Conservation (phyloP, 768 basidiomycete species). For the Termitomyces sp. region DNA sequence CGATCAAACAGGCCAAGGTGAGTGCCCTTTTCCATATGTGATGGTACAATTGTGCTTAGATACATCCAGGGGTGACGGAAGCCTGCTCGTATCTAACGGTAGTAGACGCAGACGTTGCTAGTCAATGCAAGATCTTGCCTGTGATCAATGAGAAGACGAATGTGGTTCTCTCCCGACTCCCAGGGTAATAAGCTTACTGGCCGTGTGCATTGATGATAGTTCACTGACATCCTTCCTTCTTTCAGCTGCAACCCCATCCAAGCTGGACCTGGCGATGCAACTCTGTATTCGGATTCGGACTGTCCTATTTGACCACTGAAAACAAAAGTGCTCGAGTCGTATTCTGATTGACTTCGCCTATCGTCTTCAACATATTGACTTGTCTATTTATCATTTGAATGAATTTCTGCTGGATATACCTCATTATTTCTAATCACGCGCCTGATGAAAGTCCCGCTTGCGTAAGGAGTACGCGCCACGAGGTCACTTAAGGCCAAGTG, state of each 20-base stretch:
- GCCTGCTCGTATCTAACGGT: slow-evolving; percentile 36
- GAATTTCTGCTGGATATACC: background rate
- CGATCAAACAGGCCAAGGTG: slow-evolving; percentile 26
- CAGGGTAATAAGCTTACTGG: slow-evolving; percentile 19
- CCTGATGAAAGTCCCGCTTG: background rate
- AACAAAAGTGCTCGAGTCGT: background rate
- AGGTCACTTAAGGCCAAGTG: background rate
- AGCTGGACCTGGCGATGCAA: slow-evolving; percentile 32
- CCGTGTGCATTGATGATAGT: background rate
- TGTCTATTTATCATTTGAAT: background rate
- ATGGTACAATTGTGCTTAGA: background rate
- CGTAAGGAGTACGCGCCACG: background rate
- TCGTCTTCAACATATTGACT: too few species aligned
- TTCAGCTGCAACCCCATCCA: slow-evolving; percentile 35
- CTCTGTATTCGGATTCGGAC: slow-evolving; percentile 22
- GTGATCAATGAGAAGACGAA: slow-evolving; percentile 24
- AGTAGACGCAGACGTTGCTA: slow-evolving; percentile 17
- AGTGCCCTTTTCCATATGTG: background rate
- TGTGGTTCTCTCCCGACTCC: slow-evolving; percentile 19
- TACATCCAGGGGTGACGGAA: slow-evolving; percentile 24
- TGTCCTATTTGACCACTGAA: slow-evolving; percentile 17
- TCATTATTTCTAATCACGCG: too few species aligned
- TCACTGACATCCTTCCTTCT: background rate
- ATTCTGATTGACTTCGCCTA: background rate
- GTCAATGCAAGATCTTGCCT: slow-evolving; percentile 26